Evolutionary conservation across 2,329 filamentous ascomycete genomes (phyloP).

Genomic region (Trichoderma sp.): DNA sequence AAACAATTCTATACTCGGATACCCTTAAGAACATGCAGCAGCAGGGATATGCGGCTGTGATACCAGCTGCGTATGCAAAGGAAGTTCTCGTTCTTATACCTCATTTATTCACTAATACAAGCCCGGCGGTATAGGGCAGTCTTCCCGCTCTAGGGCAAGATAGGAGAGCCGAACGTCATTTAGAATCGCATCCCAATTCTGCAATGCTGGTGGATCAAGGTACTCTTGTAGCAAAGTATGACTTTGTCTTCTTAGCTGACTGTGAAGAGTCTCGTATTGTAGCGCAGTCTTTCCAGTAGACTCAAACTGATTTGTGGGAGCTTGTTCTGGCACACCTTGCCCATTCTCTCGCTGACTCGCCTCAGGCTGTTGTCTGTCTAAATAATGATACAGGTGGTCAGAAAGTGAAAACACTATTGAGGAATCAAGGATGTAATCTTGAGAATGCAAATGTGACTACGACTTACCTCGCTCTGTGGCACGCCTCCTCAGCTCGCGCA

Average conservation of each 20-base stretch:
- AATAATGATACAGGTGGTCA: not conserved
- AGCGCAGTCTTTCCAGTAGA: not conserved
- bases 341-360: not conserved
- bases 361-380: not conserved
- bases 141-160: not conserved
- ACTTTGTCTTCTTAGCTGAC: not conserved
- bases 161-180: not conserved
- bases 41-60: too few species aligned
- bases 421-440: not conserved
- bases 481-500: not conserved
- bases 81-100: too few species aligned
- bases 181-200: not conserved
- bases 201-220: not conserved
- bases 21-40: too few species aligned
- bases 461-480: not conserved
- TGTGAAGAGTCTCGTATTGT: not conserved
- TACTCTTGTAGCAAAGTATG: not conserved
- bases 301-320: not conserved
- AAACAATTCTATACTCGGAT: too few species aligned
- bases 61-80: too few species aligned
- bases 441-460: not conserved
- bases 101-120: not conserved
- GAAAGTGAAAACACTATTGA: not conserved
- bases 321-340: not conserved
- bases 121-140: not conserved